Conservation (phyloP, 1,139 yeast species). For the Sugiyamaella castrensis region DNA sequence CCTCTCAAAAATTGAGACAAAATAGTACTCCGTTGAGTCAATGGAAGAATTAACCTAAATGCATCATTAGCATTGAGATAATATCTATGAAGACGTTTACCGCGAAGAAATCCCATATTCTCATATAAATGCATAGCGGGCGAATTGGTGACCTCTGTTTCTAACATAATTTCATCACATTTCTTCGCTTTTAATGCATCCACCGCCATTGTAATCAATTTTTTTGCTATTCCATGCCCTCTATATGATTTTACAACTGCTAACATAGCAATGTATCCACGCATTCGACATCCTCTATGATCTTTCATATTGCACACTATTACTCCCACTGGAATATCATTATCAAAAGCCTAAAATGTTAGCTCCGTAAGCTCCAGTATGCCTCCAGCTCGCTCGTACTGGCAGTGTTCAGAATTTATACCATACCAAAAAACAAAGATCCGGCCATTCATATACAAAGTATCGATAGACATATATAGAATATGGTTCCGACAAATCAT, state of each 20-base stretch:
- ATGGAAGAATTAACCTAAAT: conserved; percentile 67
- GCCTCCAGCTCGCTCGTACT: background rate
- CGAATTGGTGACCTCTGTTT: conserved; percentile 79
- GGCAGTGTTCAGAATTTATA: background rate
- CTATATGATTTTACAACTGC: conserved; percentile 73
- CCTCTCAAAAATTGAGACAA: conserved; percentile 38
- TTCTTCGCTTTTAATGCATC: conserved; percentile 58
- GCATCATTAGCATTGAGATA: conserved; percentile 94
- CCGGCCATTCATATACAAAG: conserved; percentile 69
- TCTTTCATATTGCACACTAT: conserved; percentile 80
- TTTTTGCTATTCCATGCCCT: conserved; percentile 78
- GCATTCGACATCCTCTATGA: conserved; percentile 60
- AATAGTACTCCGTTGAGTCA: conserved; percentile 49
- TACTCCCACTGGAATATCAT: conserved; percentile 58
- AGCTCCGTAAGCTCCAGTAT: conserved; percentile 12
- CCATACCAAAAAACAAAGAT: conserved; percentile 51
- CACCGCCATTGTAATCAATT: conserved; percentile 60
- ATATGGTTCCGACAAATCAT: conserved; percentile 69
- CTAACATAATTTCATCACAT: conserved; percentile 87
- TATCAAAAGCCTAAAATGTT: conserved; percentile 28
- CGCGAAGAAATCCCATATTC: conserved; percentile 78
- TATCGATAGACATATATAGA: conserved; percentile 68
- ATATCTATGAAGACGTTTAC: conserved; percentile 79
- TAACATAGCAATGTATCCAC: conserved; percentile 96
- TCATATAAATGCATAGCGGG: conserved; percentile 81